These are phyloP conservation scores for Entonaema liquescens DNA, from an alignment of 495 filamentous ascomycete species.

Conservation along the genomic window DNA sequence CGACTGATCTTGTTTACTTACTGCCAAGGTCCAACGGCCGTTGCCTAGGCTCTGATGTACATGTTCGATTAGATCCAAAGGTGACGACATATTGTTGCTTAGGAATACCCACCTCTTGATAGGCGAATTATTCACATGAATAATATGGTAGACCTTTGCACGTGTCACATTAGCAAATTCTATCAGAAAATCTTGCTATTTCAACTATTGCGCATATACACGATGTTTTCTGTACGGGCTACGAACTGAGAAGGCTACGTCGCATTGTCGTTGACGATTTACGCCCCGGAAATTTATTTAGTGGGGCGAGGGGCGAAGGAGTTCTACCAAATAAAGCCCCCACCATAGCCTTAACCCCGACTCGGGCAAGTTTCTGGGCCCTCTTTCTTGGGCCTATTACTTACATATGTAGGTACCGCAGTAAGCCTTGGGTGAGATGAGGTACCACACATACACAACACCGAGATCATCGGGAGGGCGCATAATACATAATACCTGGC, in stretches of 20 bases:
- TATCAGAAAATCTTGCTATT: background rate
- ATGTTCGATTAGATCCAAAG: background rate
- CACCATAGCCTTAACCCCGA: conserved; percentile 22
- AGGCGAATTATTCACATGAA: no score
- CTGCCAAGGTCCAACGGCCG: background rate
- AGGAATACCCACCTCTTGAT: no score
- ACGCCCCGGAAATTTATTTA: conserved; percentile 35
- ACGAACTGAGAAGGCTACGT: background rate
- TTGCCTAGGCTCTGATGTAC: background rate
- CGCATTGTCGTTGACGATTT: conserved; percentile 13
- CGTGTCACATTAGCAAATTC: background rate
- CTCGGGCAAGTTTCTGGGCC: background rate
- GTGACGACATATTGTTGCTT: background rate
- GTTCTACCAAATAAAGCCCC: conserved; percentile 19
- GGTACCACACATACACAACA: background rate
- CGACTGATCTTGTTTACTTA: conserved; percentile 10
- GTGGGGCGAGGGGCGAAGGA: conserved; percentile 37
- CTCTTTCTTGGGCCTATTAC: conserved; percentile 6
- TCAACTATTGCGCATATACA: background rate
- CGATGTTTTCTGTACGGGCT: background rate
- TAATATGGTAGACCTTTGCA: background rate
- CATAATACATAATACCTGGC: background rate
- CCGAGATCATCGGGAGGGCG: background rate
- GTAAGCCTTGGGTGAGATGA: background rate
- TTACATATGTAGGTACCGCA: conserved; percentile 2